phyloP scores from a whole-genome alignment of 2,329 filamentous ascomycete genomes.

The Colletotrichum costaricense region DNA sequence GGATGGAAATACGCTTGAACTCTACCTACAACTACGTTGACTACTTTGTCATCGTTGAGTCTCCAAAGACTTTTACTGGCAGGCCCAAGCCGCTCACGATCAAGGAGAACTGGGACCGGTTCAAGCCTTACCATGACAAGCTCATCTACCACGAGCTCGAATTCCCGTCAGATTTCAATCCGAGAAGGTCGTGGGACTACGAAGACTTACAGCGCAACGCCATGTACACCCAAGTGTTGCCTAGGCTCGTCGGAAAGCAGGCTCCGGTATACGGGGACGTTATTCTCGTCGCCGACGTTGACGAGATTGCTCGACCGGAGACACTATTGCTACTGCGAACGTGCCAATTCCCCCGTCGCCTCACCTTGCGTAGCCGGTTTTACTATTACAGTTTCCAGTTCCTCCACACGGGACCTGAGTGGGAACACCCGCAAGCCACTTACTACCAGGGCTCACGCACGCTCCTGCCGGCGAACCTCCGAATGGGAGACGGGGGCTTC shows the following conservation, averaged over 20 bases:
- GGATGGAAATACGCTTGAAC: conserved; percentile 72
- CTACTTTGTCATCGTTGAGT: conserved; percentile 74
- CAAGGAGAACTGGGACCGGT: conserved; percentile 63
- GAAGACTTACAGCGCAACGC: conserved; percentile 67
- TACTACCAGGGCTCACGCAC: conserved; percentile 58
- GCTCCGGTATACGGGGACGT: conserved; percentile 63
- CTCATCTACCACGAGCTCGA: conserved; percentile 64
- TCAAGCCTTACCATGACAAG: conserved; percentile 66
- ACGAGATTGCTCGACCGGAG: conserved; percentile 67
- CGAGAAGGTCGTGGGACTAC: conserved; percentile 55
- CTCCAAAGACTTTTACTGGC: conserved; percentile 67
- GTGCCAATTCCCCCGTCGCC: conserved; percentile 64
- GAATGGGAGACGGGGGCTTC: conserved; percentile 47
- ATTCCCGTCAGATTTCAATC: conserved; percentile 19
- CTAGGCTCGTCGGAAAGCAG: conserved; percentile 52
- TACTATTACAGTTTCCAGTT: conserved; percentile 71
- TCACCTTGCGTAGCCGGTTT: conserved; percentile 63
- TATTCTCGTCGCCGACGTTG: conserved; percentile 69
- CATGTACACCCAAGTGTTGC: conserved; percentile 68
- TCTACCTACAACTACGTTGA: conserved; percentile 69
- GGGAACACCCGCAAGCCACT: conserved; percentile 71
- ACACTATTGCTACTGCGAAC: conserved; percentile 60
- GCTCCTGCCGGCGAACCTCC: conserved; percentile 64
- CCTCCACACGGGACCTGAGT: conserved; percentile 54
- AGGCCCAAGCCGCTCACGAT: conserved; percentile 65